Percentiles rank a stretch among this genome's conserved stretches.
These are phyloP conservation scores for Yamadazyma phyllophila DNA, from an alignment of 805 yeast genomes.

Conservation along the genomic window DNA sequence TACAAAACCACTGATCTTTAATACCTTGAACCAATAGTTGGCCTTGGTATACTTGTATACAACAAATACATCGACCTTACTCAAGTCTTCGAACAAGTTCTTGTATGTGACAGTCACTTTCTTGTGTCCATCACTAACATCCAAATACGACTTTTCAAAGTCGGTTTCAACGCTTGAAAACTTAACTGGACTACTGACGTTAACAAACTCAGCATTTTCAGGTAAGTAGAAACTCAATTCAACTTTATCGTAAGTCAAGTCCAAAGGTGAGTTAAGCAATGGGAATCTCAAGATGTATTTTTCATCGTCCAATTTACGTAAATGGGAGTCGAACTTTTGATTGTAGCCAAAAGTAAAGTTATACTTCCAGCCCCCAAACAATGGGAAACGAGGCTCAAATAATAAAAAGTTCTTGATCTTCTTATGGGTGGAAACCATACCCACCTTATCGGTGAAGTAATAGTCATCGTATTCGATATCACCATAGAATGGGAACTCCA, in stretches of 20 bases:
- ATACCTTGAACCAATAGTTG: slow-evolving; percentile 62
- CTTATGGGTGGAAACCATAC: slow-evolving; percentile 82
- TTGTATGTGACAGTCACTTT: slow-evolving; percentile 58
- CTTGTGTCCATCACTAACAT: slow-evolving; percentile 73
- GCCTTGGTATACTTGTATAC: slow-evolving; percentile 58
- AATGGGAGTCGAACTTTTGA: slow-evolving; percentile 51
- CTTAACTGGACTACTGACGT: slow-evolving; percentile 55
- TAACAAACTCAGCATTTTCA: slow-evolving; percentile 70
- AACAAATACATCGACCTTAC: slow-evolving; percentile 53
- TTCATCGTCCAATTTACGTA: slow-evolving; percentile 43
- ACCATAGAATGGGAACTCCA: slow-evolving; percentile 56
- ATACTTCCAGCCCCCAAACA: slow-evolving; percentile 94
- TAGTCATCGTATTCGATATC: slow-evolving; percentile 45
- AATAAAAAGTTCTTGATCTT: slow-evolving; percentile 45
- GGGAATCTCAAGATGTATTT: slow-evolving; percentile 66
- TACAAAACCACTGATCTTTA: slow-evolving; percentile 59
- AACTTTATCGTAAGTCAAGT: slow-evolving; percentile 64
- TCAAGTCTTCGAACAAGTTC: slow-evolving; percentile 69
- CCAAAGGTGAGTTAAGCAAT: slow-evolving; percentile 66
- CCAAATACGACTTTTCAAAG: slow-evolving; percentile 60
- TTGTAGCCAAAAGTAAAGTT: slow-evolving; percentile 97
- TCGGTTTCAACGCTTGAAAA: slow-evolving; percentile 28
- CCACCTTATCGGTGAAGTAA: slow-evolving; percentile 86
- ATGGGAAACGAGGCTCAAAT: slow-evolving; percentile 86
- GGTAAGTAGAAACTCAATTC: slow-evolving; percentile 71